Percentiles rank a stretch among this genome's conserved stretches.
Conservation (phyloP, 345 rosid genomes). For the Chamaenerion angustifolium region DNA sequence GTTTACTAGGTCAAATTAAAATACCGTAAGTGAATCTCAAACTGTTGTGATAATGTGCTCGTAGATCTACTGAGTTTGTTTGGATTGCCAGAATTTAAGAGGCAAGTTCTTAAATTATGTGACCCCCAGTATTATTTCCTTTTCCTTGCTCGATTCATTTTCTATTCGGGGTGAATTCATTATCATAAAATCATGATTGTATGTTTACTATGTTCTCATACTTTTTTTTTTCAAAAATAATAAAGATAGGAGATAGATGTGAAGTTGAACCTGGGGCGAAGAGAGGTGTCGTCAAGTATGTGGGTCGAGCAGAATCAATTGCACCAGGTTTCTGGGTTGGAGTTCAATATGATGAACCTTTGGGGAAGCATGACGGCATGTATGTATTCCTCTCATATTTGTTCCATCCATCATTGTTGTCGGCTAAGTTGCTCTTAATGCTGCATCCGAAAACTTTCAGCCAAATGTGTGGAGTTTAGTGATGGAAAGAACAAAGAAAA, state of each 20-base stretch:
- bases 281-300: constrained; percentile 76
- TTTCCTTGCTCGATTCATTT: no score
- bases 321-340: constrained; percentile 93
- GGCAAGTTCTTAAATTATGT: no score
- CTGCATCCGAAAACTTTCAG: no score
- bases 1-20: background rate
- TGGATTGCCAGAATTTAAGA: no score
- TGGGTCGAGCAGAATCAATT: constrained; percentile 65
- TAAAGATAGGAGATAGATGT: constrained; percentile 77
- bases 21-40: background rate
- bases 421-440: no score
- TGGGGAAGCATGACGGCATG: constrained; percentile 96
- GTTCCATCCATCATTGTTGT: background rate
- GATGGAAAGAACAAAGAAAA: no score
- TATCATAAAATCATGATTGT: no score
- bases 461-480: no score
- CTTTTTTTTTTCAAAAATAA: background rate
- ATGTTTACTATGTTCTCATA: background rate
- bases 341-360: constrained; percentile 82
- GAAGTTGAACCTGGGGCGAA: constrained; percentile 87
- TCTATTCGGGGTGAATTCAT: no score
- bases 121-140: no score
- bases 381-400: constrained; percentile 18
- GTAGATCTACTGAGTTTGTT: no score
- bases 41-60: no score